Base-by-base conservation (phyloP, 2,329 filamentous ascomycete species). In the Ambrosiella beaveri region DNA sequence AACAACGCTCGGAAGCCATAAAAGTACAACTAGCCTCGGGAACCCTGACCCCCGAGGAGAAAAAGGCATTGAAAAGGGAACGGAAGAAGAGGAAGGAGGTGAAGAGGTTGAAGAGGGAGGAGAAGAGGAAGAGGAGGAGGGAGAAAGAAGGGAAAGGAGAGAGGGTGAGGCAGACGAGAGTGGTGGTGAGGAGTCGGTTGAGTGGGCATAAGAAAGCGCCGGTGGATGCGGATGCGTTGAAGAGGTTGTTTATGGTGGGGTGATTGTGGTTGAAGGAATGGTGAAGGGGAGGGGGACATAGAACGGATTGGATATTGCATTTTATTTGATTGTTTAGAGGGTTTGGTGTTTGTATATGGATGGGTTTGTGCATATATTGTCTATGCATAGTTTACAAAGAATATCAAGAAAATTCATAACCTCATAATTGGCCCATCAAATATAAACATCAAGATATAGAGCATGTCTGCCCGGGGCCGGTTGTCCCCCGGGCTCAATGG, bases 181-280 rank as follows among this genome's bases (percentile, higher is more conserved):
- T 60, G 15, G 50, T 60, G 19, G 56, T 60, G 44, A 55, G 59
- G 17, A 57, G 55, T 35, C 59, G 59, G 41, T 56, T 60, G 51
- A 49, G 47, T 15, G 56, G 37, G 35, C 59, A 57, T 36, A 57
- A 52, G 8, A 60, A 60, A 44, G 50, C 59, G 27, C 56, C 59
- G 12, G 19, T 60, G 52, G 59, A 60, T 57, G 55, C 56, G 27
- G 56, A 57, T 45, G 59, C 59, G 9, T 55, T 60, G 56, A 60
- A 60, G 52, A 52, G 45, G 54, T 56, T 59, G 44, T 59, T 59
- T 12, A 59, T 59, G 57, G 57, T 59, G 36, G 51, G 57, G 38
- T 59, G 38, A 56, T 15, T 8, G 3, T 9, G 2, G 19, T 35
- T 7, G 37, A 35, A 12, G 12, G 1, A 36, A 13, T 8, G 2